Percentiles rank a stretch among this genome's conserved stretches.
Conservation (phyloP, 225 moss, liverwort and hornwort species). For the Pseudisothecium myosuroides region DNA sequence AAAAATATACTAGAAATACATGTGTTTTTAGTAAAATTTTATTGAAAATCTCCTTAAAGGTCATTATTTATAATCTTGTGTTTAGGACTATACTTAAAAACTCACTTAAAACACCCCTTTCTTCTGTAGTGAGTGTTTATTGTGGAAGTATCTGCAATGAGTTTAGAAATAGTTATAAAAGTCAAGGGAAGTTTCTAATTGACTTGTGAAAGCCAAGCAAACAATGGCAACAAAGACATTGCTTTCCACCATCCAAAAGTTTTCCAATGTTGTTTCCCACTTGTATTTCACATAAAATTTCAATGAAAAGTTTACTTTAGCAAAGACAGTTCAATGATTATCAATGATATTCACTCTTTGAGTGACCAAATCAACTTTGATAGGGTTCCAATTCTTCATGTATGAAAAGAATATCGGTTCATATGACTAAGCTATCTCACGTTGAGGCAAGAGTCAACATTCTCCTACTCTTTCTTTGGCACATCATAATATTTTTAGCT, state of each 20-base stretch:
- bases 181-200: not conserved
- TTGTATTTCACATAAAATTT: not conserved
- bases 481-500: not conserved
- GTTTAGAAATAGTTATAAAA: not conserved
- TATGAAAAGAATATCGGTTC: not conserved
- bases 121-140: too few relatives aligned
- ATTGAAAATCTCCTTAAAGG: too few relatives aligned
- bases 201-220: not conserved
- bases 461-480: not conserved
- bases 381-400: not conserved
- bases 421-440: accelerated
- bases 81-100: too few relatives aligned
- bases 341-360: not conserved
- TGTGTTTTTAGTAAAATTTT: too few relatives aligned
- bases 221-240: not conserved
- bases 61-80: too few relatives aligned
- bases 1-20: too few relatives aligned
- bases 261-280: accelerated
- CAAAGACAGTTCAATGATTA: too few relatives aligned
- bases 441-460: not conserved
- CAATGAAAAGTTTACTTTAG: not conserved
- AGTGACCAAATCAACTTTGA: not conserved
- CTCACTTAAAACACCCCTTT: too few relatives aligned
- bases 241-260: not conserved
- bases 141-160: not conserved